phyloP scores from a whole-genome alignment of 2,329 filamentous ascomycete species.

The Trichoderma atroviride region DNA sequence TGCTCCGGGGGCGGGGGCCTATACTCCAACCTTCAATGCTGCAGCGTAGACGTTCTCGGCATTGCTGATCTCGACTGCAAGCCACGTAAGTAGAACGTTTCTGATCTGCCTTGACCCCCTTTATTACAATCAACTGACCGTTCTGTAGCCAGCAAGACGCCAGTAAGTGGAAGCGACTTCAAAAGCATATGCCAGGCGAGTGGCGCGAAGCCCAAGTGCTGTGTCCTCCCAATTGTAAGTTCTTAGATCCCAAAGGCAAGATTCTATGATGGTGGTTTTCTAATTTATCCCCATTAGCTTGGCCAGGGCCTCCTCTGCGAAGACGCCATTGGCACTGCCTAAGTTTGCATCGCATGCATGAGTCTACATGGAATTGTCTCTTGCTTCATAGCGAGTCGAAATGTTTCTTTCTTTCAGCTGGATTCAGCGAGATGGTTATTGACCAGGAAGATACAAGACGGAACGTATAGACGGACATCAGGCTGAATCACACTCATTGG shows the following conservation, averaged over 20 bases:
- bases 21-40: constrained; percentile 18
- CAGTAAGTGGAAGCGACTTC: background rate
- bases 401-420: background rate
- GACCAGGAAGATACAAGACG: background rate
- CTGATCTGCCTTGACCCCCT: background rate
- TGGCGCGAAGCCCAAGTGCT: constrained; percentile 2
- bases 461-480: background rate
- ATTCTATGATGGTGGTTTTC: background rate
- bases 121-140: background rate
- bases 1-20: background rate
- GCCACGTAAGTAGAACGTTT: constrained; percentile 9
- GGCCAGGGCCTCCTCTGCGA: constrained; percentile 24
- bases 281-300: background rate
- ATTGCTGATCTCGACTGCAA: constrained; percentile 12
- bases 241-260: background rate
- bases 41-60: constrained; percentile 5
- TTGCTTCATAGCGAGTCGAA: background rate
- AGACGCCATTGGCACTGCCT: background rate
- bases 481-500: background rate
- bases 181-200: background rate
- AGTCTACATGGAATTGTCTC: too few relatives aligned
- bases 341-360: background rate
- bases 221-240: constrained; percentile 24
- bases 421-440: background rate
- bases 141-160: background rate